Conservation (phyloP, 768 basidiomycete genomes). For the Suillus brevipes region DNA sequence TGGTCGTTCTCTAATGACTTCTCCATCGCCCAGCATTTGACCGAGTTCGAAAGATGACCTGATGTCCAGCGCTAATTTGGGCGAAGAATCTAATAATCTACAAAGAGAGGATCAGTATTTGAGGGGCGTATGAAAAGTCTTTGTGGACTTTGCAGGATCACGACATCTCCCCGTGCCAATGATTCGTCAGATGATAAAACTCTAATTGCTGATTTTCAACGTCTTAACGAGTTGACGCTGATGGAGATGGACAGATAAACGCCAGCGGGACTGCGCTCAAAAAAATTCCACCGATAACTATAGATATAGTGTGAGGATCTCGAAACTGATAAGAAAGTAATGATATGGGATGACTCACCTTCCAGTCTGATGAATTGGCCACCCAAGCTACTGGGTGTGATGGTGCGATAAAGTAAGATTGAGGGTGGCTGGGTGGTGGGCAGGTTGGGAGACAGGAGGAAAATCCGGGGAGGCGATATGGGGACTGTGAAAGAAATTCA, state of each 20-base stretch:
- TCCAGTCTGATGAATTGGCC: background rate
- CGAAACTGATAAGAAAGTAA: background rate
- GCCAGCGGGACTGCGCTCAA: background rate
- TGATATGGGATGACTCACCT: background rate
- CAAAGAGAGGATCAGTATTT: background rate
- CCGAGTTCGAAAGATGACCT: background rate
- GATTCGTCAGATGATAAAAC: background rate
- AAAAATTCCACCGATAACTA: background rate
- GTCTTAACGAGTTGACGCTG: background rate
- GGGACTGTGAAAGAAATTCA: background rate
- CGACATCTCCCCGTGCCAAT: background rate
- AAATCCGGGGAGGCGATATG: background rate
- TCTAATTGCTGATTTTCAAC: background rate
- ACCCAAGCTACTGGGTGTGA: background rate
- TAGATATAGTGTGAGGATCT: background rate
- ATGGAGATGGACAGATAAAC: background rate
- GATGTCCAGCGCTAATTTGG: background rate
- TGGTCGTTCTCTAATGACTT: background rate
- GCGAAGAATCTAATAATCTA: background rate
- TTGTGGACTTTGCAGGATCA: background rate
- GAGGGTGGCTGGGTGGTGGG: background rate
- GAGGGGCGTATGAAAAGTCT: background rate
- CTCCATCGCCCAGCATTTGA: background rate
- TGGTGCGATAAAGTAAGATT: background rate
- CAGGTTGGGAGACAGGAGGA: background rate